phyloP scores from a whole-genome alignment of 2,329 filamentous ascomycete species.

The Zymoseptoria pseudotritici region DNA sequence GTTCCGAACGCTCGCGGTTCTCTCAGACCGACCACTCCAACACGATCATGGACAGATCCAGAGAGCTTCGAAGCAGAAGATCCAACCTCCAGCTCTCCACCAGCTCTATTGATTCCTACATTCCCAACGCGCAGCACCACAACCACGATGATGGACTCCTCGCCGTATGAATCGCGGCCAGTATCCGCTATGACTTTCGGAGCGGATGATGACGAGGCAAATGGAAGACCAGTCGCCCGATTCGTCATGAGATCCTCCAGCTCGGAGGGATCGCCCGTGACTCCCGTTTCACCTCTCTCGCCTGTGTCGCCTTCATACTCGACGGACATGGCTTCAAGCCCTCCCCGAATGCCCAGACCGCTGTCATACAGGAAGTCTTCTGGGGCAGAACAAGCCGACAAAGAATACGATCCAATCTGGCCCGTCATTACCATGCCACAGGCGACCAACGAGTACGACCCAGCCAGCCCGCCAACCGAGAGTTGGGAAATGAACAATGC shows the following conservation, averaged over 20 bases:
- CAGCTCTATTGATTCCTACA: background rate
- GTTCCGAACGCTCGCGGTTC: background rate
- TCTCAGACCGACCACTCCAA: background rate
- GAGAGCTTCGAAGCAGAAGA: background rate
- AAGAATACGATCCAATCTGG: slow-evolving; percentile 25
- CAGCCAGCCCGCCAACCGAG: slow-evolving; percentile 20
- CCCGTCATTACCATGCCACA: slow-evolving; percentile 14
- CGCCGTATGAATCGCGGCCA: background rate
- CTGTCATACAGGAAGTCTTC: background rate
- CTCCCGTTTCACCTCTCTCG: background rate
- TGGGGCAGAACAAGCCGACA: slow-evolving; percentile 1
- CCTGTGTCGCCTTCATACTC: background rate
- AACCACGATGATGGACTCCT: background rate
- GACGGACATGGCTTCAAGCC: slow-evolving; percentile 20
- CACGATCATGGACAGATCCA: background rate
- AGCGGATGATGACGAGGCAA: background rate
- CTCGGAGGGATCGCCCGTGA: background rate
- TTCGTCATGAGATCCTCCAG: background rate
- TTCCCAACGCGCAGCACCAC: background rate
- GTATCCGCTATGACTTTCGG: background rate
- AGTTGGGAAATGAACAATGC: slow-evolving; percentile 4
- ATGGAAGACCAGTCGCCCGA: background rate
- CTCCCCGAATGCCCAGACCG: slow-evolving; percentile 14
- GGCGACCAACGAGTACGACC: slow-evolving; percentile 23
- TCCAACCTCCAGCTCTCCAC: background rate